phyloP scores from a whole-genome alignment of 805 yeast species.

The Candida broadrunensis region DNA sequence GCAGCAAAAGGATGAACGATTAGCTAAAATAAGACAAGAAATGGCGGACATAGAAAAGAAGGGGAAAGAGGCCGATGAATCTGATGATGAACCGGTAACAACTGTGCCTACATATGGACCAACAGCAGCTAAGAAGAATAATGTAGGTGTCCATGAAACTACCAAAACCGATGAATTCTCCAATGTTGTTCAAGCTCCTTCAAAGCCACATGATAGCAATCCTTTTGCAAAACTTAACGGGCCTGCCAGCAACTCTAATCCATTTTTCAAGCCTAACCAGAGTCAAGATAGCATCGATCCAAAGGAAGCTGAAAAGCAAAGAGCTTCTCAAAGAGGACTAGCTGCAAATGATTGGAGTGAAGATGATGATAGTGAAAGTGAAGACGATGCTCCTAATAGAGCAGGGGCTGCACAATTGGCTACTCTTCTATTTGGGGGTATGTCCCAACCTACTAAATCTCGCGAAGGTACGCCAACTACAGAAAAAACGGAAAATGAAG shows the following conservation, averaged over 20 bases:
- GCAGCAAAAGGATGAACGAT: conserved; percentile 56
- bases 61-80: conserved; percentile 31
- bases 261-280: conserved; percentile 54
- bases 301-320: conserved; percentile 62
- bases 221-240: conserved; percentile 44
- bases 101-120: conserved; percentile 20
- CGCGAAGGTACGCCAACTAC: conserved; percentile 10
- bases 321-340: conserved; percentile 66
- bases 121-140: neutral
- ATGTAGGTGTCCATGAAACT: conserved; percentile 3
- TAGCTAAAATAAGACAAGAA: conserved; percentile 56
- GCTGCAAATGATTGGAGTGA: conserved; percentile 50
- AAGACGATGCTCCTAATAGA: conserved; percentile 46
- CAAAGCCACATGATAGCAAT: conserved; percentile 38
- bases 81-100: conserved; percentile 19
- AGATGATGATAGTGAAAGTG: conserved; percentile 38
- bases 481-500: conserved; percentile 2
- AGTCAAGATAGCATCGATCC: conserved; percentile 43
- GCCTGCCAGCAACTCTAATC: conserved; percentile 28
- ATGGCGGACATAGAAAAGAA: conserved; percentile 50
- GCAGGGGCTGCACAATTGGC: conserved; percentile 59
- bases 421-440: conserved; percentile 50
- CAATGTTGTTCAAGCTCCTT: conserved; percentile 5
- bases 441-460: conserved; percentile 34
- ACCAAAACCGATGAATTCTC: conserved; percentile 8